Base-by-base conservation (phyloP, 352 stramenopile species). In the Lagenidium giganteum region DNA sequence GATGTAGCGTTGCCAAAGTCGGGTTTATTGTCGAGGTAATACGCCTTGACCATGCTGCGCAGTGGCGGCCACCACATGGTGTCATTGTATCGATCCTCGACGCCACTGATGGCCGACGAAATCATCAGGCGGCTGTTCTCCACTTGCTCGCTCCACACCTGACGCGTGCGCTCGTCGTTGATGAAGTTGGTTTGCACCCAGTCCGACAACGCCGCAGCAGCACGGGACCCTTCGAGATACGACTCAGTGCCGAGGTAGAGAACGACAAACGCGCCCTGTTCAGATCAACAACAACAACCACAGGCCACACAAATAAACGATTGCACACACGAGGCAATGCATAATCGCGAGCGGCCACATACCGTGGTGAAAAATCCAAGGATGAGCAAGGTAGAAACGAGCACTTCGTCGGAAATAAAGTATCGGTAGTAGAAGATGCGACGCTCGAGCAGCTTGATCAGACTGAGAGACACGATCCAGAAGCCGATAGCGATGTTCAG, bases 51-150 rank as follows among this genome's bases (percentile, higher is more conserved):
- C 21, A 94, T 47, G 31, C 70, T 69, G 52, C 92, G 92, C 21
- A 94, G 50, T 13, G 82, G 79, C 35, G 74, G 79, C 78, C 81
- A 94, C 82, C 82, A 94, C 73, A 94, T 90, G 11, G 82, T 94
- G 32, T 90, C 72, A 42, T 92, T 94, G 57, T 91, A 94, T 26
- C 87, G 87, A 50, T 86, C 58, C 51, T 94, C 82, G n/a, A 94
- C 64, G 16, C 78, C 69, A 26, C 66, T 81, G 17, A 94, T 56
- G 8, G 76, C 82, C 14, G 85, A 70, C 3, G 77, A 83, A 11
- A 94, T 75, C 80, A 92, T 92, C 8, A 70, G 65, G 13, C 80
- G 79, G 18, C 79, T 87, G 46, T 86, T 89, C 28, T 85, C 63
- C 21, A 94, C 65, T 53, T 94, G 82, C 37, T 94, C 73, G 32